Base-by-base conservation (phyloP, 176 grass and related monocot genomes). In the Phoenix roebelenii region DNA sequence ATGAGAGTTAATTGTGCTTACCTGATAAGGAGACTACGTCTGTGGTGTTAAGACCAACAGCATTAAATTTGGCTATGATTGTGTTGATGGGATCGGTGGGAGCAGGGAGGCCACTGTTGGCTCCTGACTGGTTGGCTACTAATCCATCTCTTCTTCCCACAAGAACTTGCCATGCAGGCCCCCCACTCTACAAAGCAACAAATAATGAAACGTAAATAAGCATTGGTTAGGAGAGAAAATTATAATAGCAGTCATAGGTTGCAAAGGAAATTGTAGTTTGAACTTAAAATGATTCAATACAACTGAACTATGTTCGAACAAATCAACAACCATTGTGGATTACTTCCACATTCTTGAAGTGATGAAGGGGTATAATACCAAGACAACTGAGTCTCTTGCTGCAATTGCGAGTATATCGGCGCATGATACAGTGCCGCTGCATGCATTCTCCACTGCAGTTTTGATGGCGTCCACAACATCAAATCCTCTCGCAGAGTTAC, bases 11-110 rank as follows among this genome's bases (percentile, higher is more conserved):
- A 14, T 44, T 14, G 35, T 0, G 2, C 10, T 44, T 44, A 85
- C 81, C 89, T 54, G 93, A 91, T 22, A 97, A 76, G 18, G 71
- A 72, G 49, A 88, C 87, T 20, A 97, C 84, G 61, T 97, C 93
- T 4, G 63, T 83, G 18, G 51, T 80, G 3, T 76, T 60, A 0
- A 97, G 87, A 5, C 84, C 93, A 49, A 97, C 87, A 22, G 23
- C 56, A 3, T 0, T 60, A 57, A 91, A 97, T 14, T 54, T 83
- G 7, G 16, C 0, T 5, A 22, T 66, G 68, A 91, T 97, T 0
- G 0, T 2, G 56, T 4, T 5, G 61, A 88, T 85, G 39, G 76
- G 0, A 3, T 86, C 48, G 9, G 55, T 67, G 2, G 90, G 85
- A 18, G 54, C 22, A 5, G 90, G 82, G 25, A 95, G 82, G 68